These are phyloP conservation scores for Chlorociboria aeruginascens DNA, from an alignment of 495 filamentous ascomycete species.

Conservation along the genomic window DNA sequence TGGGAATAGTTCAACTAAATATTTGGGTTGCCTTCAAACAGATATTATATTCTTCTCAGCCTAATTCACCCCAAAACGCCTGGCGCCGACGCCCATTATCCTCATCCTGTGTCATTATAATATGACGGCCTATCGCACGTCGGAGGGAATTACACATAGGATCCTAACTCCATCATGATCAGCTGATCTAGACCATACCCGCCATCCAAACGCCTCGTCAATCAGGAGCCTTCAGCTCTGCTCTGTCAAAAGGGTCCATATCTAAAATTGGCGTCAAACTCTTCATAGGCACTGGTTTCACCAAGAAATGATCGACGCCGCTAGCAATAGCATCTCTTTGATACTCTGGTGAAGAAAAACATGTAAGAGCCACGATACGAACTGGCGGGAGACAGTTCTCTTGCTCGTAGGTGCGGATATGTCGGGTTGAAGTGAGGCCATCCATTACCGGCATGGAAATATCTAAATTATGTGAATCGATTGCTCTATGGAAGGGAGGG, in stretches of 20 bases:
- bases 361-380: constrained; percentile 56
- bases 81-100: too few species aligned
- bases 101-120: too few species aligned
- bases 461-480: constrained; percentile 19
- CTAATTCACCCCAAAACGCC: too few species aligned
- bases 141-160: too few species aligned
- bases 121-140: too few species aligned
- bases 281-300: constrained; percentile 45
- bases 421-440: constrained; percentile 40
- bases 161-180: too few species aligned
- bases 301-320: constrained; percentile 54
- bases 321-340: constrained; percentile 47
- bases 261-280: constrained; percentile 8
- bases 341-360: constrained; percentile 46
- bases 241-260: constrained; percentile 1
- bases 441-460: constrained; percentile 57
- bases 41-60: too few species aligned
- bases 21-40: too few species aligned
- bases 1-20: too few species aligned
- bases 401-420: constrained; percentile 38
- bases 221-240: not conserved
- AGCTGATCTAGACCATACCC: too few species aligned
- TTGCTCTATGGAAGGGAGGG: not conserved
- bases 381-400: constrained; percentile 22
- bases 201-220: too few species aligned